Base-by-base conservation (phyloP, 345 rosid species). In the Salix arbutifolia region DNA sequence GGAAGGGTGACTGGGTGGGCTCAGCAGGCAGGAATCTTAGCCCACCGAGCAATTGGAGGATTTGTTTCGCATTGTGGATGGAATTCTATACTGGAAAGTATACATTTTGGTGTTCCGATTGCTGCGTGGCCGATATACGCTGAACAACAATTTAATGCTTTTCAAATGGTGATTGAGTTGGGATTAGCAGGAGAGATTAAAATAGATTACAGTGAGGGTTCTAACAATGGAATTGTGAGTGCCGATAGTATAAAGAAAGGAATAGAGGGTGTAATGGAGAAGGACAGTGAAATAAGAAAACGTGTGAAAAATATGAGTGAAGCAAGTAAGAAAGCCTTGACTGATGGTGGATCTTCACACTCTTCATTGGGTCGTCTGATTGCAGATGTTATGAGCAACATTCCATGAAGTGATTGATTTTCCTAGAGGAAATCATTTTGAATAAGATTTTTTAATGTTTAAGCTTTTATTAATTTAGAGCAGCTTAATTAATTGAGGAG, bases 1-100 rank as follows among this genome's bases (percentile, higher is more conserved):
- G 78, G 78, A 31, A 68, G 37, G 52, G 73, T 67, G 1, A 38
- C 53, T 0, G 73, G 78, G 10, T 76, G 78, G 78, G 78, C 73
- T 42, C 78, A 73, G 4, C 78, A 76, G 44, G 52, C 37, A 8
- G 65, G n/a, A n/a, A 23, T 67, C 10, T 17, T 76, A n/a, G 78
- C 78, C n/a, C 78, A 76, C 37, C 25, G 35, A 28, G 46, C 78
- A 4, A 26, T 67, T 5, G 78, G 78, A 14, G 78, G 78, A 16
- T 76, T 76, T 25, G 78, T 75, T 31, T 75, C 78, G 1, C 78
- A 75, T n/a, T 75, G 78, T 10, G 78, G 78, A 33, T 75, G 78
- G 78, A 75, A 75, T 67, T 75, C 78, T 3, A 16, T 13, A 18
- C 56, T 75, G 8, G 78, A 75, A 38, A 75, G 78, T 12, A 10